A percentile compares a stretch with the other conserved stretches of the same genome.
Conservation (phyloP, 1,139 yeast genomes). For the Yamadazyma sp. region DNA sequence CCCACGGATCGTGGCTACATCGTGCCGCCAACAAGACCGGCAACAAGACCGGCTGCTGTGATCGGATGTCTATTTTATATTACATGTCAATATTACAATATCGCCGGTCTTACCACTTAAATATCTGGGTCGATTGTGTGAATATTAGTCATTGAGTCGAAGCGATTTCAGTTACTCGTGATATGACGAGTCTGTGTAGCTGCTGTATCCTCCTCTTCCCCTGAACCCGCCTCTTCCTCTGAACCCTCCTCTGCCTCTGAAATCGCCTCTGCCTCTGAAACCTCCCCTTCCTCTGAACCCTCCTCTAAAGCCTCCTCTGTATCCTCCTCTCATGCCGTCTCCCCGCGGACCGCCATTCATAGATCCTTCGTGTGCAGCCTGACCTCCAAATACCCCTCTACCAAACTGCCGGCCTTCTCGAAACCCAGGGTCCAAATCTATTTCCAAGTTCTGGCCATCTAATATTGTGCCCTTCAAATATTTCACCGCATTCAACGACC, state of each 20-base stretch:
- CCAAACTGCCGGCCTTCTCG: conserved; percentile 94
- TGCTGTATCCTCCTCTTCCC: conserved; percentile 28
- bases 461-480: conserved; percentile 77
- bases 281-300: conserved; percentile 26
- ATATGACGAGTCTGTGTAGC: not conserved
- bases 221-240: conserved; percentile 32
- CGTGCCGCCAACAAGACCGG: no score
- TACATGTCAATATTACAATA: not conserved
- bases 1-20: not conserved
- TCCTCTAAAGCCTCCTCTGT: conserved; percentile 29
- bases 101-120: no score
- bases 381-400: conserved; percentile 89
- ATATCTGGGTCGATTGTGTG: no score
- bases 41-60: no score
- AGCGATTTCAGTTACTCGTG: no score
- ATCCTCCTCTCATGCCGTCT: conserved; percentile 19
- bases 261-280: conserved; percentile 28
- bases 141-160: no score
- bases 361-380: conserved; percentile 43
- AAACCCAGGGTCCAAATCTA: conserved; percentile 94
- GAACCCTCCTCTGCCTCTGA: conserved; percentile 30
- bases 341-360: conserved; percentile 15
- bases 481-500: conserved; percentile 78
- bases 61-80: not conserved
- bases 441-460: conserved; percentile 75